Evolutionary conservation across 495 filamentous ascomycete species (phyloP), one percentile per base, ranked within the genome.

Genomic region (Lichina pygmaea): DNA sequence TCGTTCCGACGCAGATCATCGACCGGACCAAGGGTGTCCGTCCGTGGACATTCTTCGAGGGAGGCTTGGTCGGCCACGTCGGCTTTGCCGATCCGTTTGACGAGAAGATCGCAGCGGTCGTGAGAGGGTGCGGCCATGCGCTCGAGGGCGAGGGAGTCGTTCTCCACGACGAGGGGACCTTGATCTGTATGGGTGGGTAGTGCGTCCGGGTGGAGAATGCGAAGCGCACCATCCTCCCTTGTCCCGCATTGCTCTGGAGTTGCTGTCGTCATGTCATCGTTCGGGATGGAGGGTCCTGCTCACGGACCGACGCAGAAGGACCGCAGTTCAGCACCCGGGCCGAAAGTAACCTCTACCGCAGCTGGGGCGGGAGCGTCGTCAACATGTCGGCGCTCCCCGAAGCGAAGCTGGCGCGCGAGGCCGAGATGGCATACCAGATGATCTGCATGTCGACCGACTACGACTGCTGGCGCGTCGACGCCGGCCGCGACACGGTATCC

Each of bases 381-480:
- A 95, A 94, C 67, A 99, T 99, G 89, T 86, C 79, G 44, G 74
- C 78, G 17, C 68, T 95, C n/a, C 89, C 89, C 24, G 89, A 99
- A 65, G 78, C 86, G 33, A 95, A 95, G 66, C 73, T 99, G 10
- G 89, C 89, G 31, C 70, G 80, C 33, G 89, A 99, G 65, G 91
- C 91, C 6, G 91, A 99, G 64, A 77, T 99, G 51, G 79, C 78
- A 12, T 94, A 93, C 56, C 82, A 86, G 63, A 86, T 94, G 72
- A 86, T 99, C 52, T 94, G 86, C 67, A 99, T 99, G 91, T 77
- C 79, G 31, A 99, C 89, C 17, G 89, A 99, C 62, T 99, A 99
- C 54, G 91, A 99, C 60, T 93, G 86, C 71, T 95, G 89, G 89
- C 79, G 81, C 56, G 36, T 11, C 36, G 36, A 39, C 1, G 13